Evolutionary conservation across 768 basidiomycete species (phyloP).

Genomic region (Mycena olivaceomarginata): DNA sequence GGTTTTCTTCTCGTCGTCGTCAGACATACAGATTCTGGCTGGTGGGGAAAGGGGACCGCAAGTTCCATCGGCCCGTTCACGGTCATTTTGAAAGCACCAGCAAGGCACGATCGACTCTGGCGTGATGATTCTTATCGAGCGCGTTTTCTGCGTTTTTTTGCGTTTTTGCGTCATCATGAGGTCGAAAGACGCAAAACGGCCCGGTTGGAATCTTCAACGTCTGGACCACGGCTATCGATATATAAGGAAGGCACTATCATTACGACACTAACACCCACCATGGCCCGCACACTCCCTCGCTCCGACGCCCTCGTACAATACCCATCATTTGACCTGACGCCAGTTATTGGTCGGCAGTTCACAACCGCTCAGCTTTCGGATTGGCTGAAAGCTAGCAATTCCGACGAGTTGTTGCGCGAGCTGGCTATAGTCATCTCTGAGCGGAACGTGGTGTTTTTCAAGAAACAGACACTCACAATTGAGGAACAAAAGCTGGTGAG

Average conservation of each 20-base stretch:
- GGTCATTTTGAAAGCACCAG: neutral
- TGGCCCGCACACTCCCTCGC: slow-evolving; percentile 5
- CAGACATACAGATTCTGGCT: slow-evolving; percentile 10
- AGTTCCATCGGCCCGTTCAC: slow-evolving; percentile 3
- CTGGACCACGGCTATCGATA: neutral
- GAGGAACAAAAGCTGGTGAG: slow-evolving; percentile 55
- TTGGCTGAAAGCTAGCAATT: slow-evolving; percentile 11
- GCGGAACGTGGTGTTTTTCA: slow-evolving; percentile 69
- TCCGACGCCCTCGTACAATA: slow-evolving; percentile 6
- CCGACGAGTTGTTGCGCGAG: slow-evolving; percentile 60
- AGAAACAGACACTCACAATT: slow-evolving; percentile 56
- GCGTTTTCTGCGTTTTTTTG: neutral
- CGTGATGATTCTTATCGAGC: slow-evolving; percentile 1
- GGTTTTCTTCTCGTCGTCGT: slow-evolving; percentile 8
- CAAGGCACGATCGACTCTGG: slow-evolving; percentile 1
- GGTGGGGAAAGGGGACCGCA: neutral
- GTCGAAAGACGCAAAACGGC: slow-evolving; percentile 7
- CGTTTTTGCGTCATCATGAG: neutral
- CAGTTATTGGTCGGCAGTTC: slow-evolving; percentile 11
- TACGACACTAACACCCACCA: neutral
- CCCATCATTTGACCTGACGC: slow-evolving; percentile 13
- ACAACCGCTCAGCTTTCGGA: slow-evolving; percentile 6
- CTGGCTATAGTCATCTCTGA: slow-evolving; percentile 60
- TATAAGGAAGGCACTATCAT: slow-evolving; percentile 3
- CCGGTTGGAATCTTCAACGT: slow-evolving; percentile 8